Base-by-base conservation (phyloP, 352 stramenopile genomes). In the Globisporangium paroecandrum region DNA sequence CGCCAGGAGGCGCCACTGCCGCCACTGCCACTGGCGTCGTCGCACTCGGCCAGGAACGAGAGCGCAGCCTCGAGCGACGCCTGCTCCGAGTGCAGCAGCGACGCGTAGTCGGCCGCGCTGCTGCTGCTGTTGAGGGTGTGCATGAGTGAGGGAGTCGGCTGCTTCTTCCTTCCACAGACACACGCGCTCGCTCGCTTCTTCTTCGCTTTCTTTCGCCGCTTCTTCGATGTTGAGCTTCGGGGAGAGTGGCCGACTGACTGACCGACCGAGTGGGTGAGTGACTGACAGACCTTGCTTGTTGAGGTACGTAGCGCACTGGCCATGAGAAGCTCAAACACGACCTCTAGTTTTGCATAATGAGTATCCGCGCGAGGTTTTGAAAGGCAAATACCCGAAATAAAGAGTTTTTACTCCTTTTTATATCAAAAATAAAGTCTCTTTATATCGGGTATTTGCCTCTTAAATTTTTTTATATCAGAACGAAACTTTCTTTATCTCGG, bases 31-130 rank as follows among this genome's bases (percentile, higher is more conserved):
- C 71, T 74, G 47, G 73, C 64, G 63, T 67, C 75, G 29, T 79
- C 71, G 67, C 71, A 77, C 32, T 82, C 73, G 4, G 69, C 69
- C 41, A 85, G 64, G 55, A 85, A 62, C n/a, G 71, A 68, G 57
- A 85, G 71, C 29, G 76, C 75, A 53, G 81, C 75, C 51, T 85
- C 68, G 46, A 73, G 75, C 69, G 79, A 78, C 46, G 60, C 60
- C 29, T 65, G 38, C 22, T 65, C 60, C 4, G 43, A 56, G 29
- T 34, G 43, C 25, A 56, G 60, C 38, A 65, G 24, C 36, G 55
- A 46, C 53, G 63, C 38, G 54, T 57, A 68, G 63, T 68, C 63
- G 18, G 36, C 54, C 15, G 61, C 32, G 34, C 29, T 49, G 57
- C 32, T 34, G 4, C 22, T 41, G 13, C 43, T 51, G 43, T 22